Evolutionary conservation across 768 basidiomycete genomes (phyloP).

Genomic region (Leccinum olivaceopallidum): DNA sequence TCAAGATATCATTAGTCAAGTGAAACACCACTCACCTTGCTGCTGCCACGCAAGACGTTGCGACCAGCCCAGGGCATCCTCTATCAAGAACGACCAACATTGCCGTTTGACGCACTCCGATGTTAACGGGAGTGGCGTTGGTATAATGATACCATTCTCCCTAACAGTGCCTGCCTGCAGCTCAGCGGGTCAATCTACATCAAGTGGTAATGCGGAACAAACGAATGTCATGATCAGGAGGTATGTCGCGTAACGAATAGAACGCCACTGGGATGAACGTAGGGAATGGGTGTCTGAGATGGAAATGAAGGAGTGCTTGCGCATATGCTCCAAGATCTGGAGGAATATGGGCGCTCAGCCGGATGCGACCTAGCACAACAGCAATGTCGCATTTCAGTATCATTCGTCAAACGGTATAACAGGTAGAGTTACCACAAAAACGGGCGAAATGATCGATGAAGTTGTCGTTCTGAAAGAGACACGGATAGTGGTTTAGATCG

Average conservation of each 20-base stretch:
- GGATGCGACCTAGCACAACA: conserved; percentile 62
- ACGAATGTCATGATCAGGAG: conserved; percentile 63
- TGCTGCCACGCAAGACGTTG: conserved; percentile 81
- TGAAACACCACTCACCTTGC: conserved; percentile 63
- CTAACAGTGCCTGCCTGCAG: conserved; percentile 84
- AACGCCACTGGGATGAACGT: conserved; percentile 84
- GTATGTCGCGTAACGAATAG: conserved; percentile 96
- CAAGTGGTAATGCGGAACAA: neutral
- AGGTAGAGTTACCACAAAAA: neutral
- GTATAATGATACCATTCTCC: conserved; percentile 51
- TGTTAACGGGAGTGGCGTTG: conserved; percentile 83
- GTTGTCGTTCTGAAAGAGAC: neutral
- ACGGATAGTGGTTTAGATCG: neutral
- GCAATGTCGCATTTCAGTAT: neutral
- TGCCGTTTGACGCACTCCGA: conserved; percentile 95
- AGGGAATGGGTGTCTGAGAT: conserved; percentile 87
- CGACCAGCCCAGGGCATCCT: conserved; percentile 95
- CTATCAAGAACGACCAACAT: conserved; percentile 81
- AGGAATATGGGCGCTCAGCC: conserved; percentile 95
- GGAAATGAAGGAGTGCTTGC: conserved; percentile 90
- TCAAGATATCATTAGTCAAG: neutral
- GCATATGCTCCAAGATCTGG: conserved; percentile 96
- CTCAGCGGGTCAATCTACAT: conserved; percentile 3
- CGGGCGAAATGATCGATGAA: neutral
- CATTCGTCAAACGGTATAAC: neutral